Conservation (phyloP, 208 protist genomes). For the Leishmania tarentolae region DNA sequence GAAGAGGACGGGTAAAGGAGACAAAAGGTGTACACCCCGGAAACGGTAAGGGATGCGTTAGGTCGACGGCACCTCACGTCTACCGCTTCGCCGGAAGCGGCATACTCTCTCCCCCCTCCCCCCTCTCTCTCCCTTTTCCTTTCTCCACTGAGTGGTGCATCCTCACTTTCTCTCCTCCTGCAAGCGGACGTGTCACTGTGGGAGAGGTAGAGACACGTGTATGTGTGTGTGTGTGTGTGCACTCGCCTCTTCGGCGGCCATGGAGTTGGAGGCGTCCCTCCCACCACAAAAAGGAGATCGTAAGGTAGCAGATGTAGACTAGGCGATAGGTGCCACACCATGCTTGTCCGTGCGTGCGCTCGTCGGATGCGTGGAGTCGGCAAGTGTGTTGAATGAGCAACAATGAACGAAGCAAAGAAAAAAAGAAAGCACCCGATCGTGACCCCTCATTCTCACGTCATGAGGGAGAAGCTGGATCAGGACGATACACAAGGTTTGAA, state of each 20-base stretch:
- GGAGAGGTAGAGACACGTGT: neutral
- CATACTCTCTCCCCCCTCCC: neutral
- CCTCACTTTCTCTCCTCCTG: neutral
- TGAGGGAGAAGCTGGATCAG: too few relatives aligned
- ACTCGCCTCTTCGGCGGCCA: too few relatives aligned
- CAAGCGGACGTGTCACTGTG: too few relatives aligned
- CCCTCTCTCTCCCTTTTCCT: neutral
- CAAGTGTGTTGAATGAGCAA: neutral
- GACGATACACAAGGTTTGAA: neutral
- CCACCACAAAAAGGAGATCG: neutral
- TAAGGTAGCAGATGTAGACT: neutral
- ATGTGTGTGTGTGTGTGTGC: neutral
- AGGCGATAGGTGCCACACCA: neutral
- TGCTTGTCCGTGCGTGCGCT: neutral
- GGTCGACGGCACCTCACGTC: neutral
- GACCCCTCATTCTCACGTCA: neutral
- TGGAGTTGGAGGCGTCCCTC: neutral
- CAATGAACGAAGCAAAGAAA: neutral
- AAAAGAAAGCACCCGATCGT: neutral
- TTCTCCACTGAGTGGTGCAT: neutral
- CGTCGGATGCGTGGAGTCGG: neutral
- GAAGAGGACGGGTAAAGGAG: slow-evolving; percentile 8
- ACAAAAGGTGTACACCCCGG: too few relatives aligned
- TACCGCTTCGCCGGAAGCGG: neutral
- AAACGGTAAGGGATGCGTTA: neutral